Evolutionary conservation across 2,329 filamentous ascomycete species (phyloP).

Genomic region (Monosporascus sp.): DNA sequence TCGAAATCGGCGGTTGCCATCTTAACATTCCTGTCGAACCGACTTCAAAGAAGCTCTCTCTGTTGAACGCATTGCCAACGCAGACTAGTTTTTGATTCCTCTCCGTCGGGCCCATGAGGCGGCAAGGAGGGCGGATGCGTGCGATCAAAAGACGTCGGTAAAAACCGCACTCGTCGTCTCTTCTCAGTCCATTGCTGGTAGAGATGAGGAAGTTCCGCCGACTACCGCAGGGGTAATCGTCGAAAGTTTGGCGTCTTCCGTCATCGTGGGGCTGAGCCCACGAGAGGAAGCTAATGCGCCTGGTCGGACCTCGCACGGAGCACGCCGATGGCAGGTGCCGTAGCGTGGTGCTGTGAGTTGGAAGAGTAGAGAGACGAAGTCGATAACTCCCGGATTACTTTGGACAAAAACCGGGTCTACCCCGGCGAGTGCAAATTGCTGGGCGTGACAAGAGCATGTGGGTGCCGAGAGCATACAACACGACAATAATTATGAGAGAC

Average conservation of each 20-base stretch:
- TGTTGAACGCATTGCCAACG: constrained; percentile 79
- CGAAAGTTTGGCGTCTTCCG: constrained; percentile 43
- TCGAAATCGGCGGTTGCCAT: constrained; percentile 24
- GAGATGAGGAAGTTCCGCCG: constrained; percentile 39
- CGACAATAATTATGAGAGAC: constrained; percentile 24
- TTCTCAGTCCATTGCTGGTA: constrained; percentile 32
- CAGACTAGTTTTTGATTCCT: constrained; percentile 94
- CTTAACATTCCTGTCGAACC: constrained; percentile 10
- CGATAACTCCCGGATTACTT: constrained; percentile 17
- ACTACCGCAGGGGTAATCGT: constrained; percentile 22
- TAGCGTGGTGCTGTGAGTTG: constrained; percentile 36
- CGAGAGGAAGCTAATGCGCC: constrained; percentile 50
- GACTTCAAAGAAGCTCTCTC: constrained; percentile 52
- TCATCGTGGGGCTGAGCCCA: constrained; percentile 36
- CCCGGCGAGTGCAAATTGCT: constrained; percentile 13
- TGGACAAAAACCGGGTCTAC: constrained; percentile 14
- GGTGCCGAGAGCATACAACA: constrained; percentile 39
- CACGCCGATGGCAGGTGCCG: constrained; percentile 37
- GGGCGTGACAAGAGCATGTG: constrained; percentile 22
- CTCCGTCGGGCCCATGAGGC: constrained; percentile 43
- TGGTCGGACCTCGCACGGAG: constrained; percentile 47
- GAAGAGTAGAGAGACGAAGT: constrained; percentile 19
- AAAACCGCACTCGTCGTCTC: constrained; percentile 74
- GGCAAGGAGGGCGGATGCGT: constrained; percentile 59
- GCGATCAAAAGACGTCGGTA: constrained; percentile 93